Percentiles rank a stretch among this genome's conserved stretches.
Evolutionary conservation across 345 rosid species (phyloP).

Genomic region (Murraya paniculata): DNA sequence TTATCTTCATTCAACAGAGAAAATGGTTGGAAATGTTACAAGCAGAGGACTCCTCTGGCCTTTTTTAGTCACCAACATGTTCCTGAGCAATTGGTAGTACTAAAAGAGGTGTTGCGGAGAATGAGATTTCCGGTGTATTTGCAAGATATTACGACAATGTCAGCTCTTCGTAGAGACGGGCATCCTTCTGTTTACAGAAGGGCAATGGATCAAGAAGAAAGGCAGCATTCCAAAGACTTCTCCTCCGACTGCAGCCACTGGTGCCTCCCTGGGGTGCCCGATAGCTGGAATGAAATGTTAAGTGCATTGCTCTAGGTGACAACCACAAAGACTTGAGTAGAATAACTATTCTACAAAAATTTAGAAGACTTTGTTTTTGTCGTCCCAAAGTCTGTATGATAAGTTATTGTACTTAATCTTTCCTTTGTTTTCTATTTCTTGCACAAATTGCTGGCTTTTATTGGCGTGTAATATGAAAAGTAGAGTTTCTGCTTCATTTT

Average conservation of each 20-base stretch:
- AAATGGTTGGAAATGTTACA: constrained; percentile 85
- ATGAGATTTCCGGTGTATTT: constrained; percentile 77
- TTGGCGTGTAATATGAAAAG: background rate
- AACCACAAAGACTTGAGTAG: background rate
- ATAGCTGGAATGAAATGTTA: constrained; percentile 91
- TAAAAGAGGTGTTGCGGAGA: constrained; percentile 59
- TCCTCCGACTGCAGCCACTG: constrained; percentile 93
- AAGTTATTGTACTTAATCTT: constrained; percentile 17
- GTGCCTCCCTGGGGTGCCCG: constrained; percentile 98
- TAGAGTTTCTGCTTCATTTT: background rate
- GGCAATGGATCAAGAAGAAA: constrained; percentile 48
- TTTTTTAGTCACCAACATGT: constrained; percentile 55
- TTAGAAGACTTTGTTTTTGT: background rate
- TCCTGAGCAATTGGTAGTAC: constrained; percentile 59
- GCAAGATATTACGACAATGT: constrained; percentile 78
- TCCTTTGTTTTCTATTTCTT: constrained; percentile 5
- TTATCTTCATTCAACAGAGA: constrained; percentile 37
- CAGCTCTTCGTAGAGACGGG: constrained; percentile 78
- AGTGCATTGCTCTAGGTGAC: constrained; percentile 41
- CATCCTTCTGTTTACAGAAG: constrained; percentile 88
- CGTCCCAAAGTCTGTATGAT: constrained; percentile 8
- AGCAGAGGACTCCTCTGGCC: constrained; percentile 68
- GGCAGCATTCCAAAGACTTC: constrained; percentile 37
- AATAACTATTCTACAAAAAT: constrained; percentile 18
- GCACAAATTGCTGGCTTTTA: background rate